Evolutionary conservation across 2,329 filamentous ascomycete genomes (phyloP), one percentile per base, ranked within the genome.

Genomic region (Talaromyces atroroseus): DNA sequence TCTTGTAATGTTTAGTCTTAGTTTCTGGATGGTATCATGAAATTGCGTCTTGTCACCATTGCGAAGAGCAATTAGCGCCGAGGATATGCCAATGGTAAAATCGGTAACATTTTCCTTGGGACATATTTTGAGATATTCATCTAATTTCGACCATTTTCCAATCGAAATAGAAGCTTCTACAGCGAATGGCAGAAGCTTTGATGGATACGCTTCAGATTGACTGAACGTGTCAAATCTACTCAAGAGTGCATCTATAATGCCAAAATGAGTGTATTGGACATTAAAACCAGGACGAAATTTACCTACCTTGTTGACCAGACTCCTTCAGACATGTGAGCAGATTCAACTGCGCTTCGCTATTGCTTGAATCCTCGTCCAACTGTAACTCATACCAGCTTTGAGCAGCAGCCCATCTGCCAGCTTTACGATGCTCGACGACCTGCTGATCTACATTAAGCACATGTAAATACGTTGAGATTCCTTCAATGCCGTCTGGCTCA

Each of bases 341-440:
- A 64, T 95, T 89, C 56, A 89, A 79, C 68, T 96, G 92, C 12
- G 89, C 80, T 56, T 95, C 88, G 18, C 82, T 69, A 66, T 95
- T 87, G 53, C 86, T 79, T 0, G 92, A 92, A 47, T 87, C 81
- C 64, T 94, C 86, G 2, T 88, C 86, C 34, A 97, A 79, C 61
- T 92, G 87, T 61, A 96, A 85, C 69, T 99, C 92, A 71, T 96
- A 97, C 94, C 95, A 99, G 61, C 90, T 95, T 73, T 97, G 94
- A 23, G 92, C 94, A 52, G 92, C 90, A 16, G 89, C 87, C 92
- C 94, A 99, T 60, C 92, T 82, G 3, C 94, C 94, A 20, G 92
- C 89, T 71, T 96, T 97, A 57, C 89, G 85, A 73, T 99, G 91
- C 64, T 95, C 90, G 55, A 96, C 79, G 32, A 96, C 88, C 68